Percentiles rank a stretch among this genome's conserved stretches.
phyloP scores from a whole-genome alignment of 2,329 filamentous ascomycete genomes.

The Tolypocladium capitatum region DNA sequence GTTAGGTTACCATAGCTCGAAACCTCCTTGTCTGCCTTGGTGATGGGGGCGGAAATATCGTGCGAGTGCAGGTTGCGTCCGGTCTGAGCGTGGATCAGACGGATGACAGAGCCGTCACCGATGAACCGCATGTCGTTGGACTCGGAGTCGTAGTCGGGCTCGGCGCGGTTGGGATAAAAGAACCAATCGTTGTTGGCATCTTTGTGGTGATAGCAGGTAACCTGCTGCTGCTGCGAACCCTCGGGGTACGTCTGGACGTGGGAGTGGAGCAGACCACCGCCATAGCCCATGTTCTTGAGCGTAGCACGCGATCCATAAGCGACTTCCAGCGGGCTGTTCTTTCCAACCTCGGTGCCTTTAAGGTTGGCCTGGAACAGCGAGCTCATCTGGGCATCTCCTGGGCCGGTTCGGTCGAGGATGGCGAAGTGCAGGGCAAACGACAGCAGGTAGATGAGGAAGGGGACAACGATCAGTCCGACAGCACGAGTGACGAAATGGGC shows the following conservation, averaged over 20 bases:
- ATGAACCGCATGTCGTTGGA: conserved; percentile 58
- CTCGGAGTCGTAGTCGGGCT: conserved; percentile 59
- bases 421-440: conserved; percentile 93
- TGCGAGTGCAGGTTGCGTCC: conserved; percentile 97
- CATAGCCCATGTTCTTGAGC: conserved; percentile 98
- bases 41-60: conserved; percentile 73
- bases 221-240: conserved; percentile 85
- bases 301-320: conserved; percentile 81
- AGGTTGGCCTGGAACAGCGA: conserved; percentile 98
- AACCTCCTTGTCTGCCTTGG: conserved; percentile 83
- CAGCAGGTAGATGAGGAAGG: conserved; percentile 83
- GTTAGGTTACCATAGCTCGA: conserved; percentile 94
- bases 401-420: conserved; percentile 83
- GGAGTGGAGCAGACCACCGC: conserved; percentile 88
- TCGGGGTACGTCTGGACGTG: conserved; percentile 95
- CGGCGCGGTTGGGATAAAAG: conserved; percentile 82
- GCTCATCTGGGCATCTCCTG: conserved; percentile 99
- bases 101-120: conserved; percentile 63
- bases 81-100: conserved; percentile 86
- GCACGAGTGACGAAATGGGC: conserved; percentile 72
- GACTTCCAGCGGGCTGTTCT: conserved; percentile 85
- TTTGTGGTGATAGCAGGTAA: conserved; percentile 99
- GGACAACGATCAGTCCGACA: conserved; percentile 76
- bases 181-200: conserved; percentile 99
- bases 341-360: conserved; percentile 82